A percentile compares a stretch with the other conserved stretches of the same genome.
Conservation (phyloP, 805 yeast genomes). For the Saturnispora serradocipensis region DNA sequence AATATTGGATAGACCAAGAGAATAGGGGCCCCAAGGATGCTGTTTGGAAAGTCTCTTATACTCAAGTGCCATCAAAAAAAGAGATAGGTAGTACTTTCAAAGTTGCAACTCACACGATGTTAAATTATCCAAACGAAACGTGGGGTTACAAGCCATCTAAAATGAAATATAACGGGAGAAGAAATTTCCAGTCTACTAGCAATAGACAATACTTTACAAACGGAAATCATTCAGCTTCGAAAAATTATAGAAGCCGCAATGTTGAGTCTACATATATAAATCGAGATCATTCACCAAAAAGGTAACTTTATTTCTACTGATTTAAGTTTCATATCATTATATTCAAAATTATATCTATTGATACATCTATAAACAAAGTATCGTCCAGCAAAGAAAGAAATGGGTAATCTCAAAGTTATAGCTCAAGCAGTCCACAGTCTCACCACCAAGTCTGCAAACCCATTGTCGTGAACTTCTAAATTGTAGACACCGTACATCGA, state of each 20-base stretch:
- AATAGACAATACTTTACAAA: background rate
- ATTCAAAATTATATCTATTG: background rate
- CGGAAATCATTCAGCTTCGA: background rate
- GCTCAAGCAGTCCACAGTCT: constrained; percentile 49
- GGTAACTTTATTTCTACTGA: background rate
- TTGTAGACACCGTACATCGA: constrained; percentile 75
- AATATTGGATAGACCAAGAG: constrained; percentile 39
- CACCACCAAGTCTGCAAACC: constrained; percentile 57
- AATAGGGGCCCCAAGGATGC: constrained; percentile 36
- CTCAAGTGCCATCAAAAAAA: constrained; percentile 26
- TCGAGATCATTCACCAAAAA: background rate
- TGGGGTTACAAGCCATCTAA: constrained; percentile 27
- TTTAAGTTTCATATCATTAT: background rate
- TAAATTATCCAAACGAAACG: constrained; percentile 26
- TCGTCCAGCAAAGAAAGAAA: background rate
- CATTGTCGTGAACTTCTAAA: constrained; percentile 72
- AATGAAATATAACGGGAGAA: background rate
- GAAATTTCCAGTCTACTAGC: background rate
- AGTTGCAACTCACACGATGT: constrained; percentile 26
- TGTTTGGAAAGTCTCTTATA: constrained; percentile 35
- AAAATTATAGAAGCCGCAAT: background rate
- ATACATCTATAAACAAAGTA: background rate
- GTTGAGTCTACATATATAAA: background rate
- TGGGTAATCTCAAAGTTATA: background rate
- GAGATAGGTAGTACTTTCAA: constrained; percentile 20